Evolutionary conservation across 2,329 filamentous ascomycete species (phyloP), one percentile per base, ranked within the genome.

Genomic region (Aspergillus quadrilineatus): DNA sequence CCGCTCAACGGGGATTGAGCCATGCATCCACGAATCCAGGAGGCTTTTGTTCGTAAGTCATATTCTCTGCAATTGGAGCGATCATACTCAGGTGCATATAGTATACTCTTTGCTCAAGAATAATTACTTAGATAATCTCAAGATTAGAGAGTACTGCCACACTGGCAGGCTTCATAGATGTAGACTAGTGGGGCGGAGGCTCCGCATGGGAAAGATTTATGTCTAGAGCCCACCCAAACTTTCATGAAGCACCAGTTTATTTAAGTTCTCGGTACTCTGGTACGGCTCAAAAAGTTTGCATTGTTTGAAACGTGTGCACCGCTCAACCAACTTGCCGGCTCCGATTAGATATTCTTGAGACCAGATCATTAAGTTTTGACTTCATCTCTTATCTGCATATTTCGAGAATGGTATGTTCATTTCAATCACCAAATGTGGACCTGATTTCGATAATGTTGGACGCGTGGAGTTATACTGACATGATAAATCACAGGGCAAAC

Each of bases 401-500:
- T 22, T 51, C 36, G 41, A 56, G 48, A 42, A 56, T 56, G 54
- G 54, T 56, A 52, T 52, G 54, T 44, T 42, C 4, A 2, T 22
- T 30, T 17, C 2, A 6, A 7, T 15, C 29, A 4, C 22, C 42
- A 10, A 32, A 41, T 34, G 2, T 10, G 26, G 10, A 15, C 14
- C 52, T 22, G 57, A 56, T 32, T 36, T 55, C 51, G 56, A 56
- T 58, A 53, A 34, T 48, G 44, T 26, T 14, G 28, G 12, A 30
- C 15, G 22, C 22, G 22, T 22, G 22, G 22, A 3, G 48, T 44
- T n/a, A 12, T 42, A 32, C 32, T 51, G 17, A 22, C 44, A 30
- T 47, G 37, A 53, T 17, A 4, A 49, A 15, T 22, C 15, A 28
- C 47, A 91, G 93, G 93, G 93, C 61, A 97, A 97, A 82, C 90